Evolutionary conservation across 306 rosid species (phyloP).

Genomic region (Sicyos baderoa): DNA sequence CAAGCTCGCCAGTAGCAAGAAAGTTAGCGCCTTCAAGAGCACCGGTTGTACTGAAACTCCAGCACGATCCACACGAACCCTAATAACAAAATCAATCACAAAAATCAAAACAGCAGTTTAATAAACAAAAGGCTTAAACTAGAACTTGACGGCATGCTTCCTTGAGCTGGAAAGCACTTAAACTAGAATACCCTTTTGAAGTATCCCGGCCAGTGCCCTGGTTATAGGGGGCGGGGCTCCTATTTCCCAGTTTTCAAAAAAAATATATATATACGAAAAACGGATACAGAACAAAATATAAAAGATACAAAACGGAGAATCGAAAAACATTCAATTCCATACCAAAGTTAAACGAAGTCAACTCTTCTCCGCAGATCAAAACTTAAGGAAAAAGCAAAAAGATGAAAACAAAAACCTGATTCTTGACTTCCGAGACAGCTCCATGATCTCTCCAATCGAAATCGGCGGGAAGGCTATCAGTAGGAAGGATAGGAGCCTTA

Average conservation of each 20-base stretch:
- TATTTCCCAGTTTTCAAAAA: no score
- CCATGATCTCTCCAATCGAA: conserved; percentile 95
- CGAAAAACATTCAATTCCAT: background rate
- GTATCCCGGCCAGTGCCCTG: no score
- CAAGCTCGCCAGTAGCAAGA: conserved; percentile 70
- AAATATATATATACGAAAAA: no score
- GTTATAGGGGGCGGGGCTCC: no score
- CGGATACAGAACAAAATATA: background rate
- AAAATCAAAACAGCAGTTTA: background rate
- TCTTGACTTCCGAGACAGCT: conserved; percentile 71
- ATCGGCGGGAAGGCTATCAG: conserved; percentile 61
- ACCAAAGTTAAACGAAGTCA: background rate
- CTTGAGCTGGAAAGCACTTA: no score
- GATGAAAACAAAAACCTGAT: conserved; percentile 52
- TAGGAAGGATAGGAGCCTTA: conserved; percentile 76
- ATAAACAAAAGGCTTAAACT: no score
- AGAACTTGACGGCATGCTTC: no score
- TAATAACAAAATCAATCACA: conserved; percentile 20
- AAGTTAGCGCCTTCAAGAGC: conserved; percentile 95
- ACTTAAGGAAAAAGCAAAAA: background rate
- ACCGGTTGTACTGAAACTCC: conserved; percentile 95
- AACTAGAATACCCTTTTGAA: no score
- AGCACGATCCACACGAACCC: conserved; percentile 98
- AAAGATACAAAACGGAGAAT: background rate
- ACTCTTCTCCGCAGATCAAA: background rate